Evolutionary conservation across 177 flowering plant genomes (phyloP), one percentile per base, ranked within the genome.

Genomic region (Telopea speciosissima): DNA sequence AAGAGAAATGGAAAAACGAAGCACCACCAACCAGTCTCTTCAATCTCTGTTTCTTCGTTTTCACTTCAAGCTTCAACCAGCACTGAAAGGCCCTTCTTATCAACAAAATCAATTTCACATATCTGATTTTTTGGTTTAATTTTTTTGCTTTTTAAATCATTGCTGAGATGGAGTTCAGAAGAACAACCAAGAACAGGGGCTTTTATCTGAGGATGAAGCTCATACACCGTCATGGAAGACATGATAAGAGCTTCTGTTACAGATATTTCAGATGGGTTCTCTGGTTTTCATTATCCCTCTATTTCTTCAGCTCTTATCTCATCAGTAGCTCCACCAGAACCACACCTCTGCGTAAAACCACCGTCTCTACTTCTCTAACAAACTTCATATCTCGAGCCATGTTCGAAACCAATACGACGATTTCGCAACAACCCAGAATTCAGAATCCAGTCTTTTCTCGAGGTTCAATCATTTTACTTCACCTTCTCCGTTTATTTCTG

Each of bases 211-310:
- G 63, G 60, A 87, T 87, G 93, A 86, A 71, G 80, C 68, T 84
- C 62, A 17, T 78, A 8, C 80, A 81, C 49, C 72, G 40, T 68
- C 40, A 80, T 58, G 73, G 84, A 60, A 77, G 84, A 67, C 68
- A 36, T 1, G 71, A 75, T 16, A 74, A 79, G 62, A 69, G 59
- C 72, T 77, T 67, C 11, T 87, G 58, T 40, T 78, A 75, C 78
- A 83, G 69, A 67, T 83, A 81, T 68, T 84, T 85, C 85, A 91
- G 79, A 84, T 90, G 89, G 88, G 64, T 85, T 44, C 71, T 89
- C 13, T 91, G 96, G 97, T 17, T 86, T 52, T 85, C 84, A 36
- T 62, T 90, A 0, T 77, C 83, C 14, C 79, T 90, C 1, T 93
- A 88, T 54, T 83, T 91, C 78, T 75, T 85, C 74, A 78, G 65